These are phyloP conservation scores for Carallia pectinifolia DNA, from an alignment of 345 rosid species.

Conservation along the genomic window DNA sequence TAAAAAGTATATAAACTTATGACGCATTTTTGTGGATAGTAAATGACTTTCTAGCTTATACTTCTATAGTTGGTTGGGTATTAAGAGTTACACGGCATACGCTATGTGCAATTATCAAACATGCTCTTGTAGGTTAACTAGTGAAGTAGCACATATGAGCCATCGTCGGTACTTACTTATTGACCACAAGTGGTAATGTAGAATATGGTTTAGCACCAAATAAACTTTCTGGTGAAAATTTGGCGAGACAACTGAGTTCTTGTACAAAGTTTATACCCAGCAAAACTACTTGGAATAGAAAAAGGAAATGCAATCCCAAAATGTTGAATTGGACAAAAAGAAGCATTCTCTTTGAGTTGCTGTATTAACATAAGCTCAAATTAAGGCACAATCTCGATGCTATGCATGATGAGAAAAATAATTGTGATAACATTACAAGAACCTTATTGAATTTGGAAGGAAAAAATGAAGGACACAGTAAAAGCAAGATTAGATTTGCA, in stretches of 20 bases:
- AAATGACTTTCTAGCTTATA: slow-evolving; percentile 8
- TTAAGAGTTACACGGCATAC: slow-evolving; percentile 2
- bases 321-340: background rate
- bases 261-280: too few relatives aligned
- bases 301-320: background rate
- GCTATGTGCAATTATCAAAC: background rate
- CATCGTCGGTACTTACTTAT: too few relatives aligned
- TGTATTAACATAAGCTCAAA: too few relatives aligned
- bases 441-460: too few relatives aligned
- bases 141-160: background rate
- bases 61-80: background rate
- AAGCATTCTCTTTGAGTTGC: background rate
- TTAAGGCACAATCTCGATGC: too few relatives aligned
- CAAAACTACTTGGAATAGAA: too few relatives aligned
- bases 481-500: too few relatives aligned
- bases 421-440: too few relatives aligned
- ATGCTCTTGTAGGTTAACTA: background rate
- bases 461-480: too few relatives aligned
- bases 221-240: too few relatives aligned
- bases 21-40: background rate
- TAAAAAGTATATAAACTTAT: background rate
- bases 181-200: background rate
- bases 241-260: too few relatives aligned
- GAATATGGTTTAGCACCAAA: background rate
- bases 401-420: background rate